Conservation (phyloP, 1,139 yeast genomes). For the Blastobotrys niveus region DNA sequence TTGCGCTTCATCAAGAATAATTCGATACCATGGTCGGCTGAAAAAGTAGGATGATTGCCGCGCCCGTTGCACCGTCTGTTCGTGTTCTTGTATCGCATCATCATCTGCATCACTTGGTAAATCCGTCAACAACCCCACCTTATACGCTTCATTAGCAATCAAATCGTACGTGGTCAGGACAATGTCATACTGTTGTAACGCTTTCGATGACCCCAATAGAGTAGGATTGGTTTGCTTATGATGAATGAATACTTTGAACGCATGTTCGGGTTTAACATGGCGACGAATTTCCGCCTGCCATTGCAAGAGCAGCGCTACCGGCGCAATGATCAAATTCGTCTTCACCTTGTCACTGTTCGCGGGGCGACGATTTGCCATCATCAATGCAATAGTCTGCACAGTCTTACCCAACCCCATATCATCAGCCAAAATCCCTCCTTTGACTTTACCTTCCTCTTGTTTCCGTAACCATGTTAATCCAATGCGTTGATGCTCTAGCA, state of each 20-base stretch:
- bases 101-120: slow-evolving; percentile 26
- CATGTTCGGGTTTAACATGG: slow-evolving; percentile 47
- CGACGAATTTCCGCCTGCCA: slow-evolving; percentile 75
- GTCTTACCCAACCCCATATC: slow-evolving; percentile 96
- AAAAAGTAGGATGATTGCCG: slow-evolving; percentile 55
- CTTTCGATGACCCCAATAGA: slow-evolving; percentile 39
- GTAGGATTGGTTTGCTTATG: slow-evolving; percentile 47
- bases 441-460: slow-evolving; percentile 48
- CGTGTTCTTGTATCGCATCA: slow-evolving; percentile 10
- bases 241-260: slow-evolving; percentile 49
- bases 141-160: slow-evolving; percentile 41
- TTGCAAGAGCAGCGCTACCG: slow-evolving; percentile 75
- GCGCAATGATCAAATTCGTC: slow-evolving; percentile 75
- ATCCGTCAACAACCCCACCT: neutral
- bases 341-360: slow-evolving; percentile 27
- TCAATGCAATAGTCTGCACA: slow-evolving; percentile 56
- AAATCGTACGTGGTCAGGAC: slow-evolving; percentile 77
- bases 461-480: slow-evolving; percentile 79
- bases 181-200: slow-evolving; percentile 57
- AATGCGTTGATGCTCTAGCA: slow-evolving; percentile 77
- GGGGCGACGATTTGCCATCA: neutral
- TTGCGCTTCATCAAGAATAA: slow-evolving; percentile 90
- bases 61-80: slow-evolving; percentile 12
- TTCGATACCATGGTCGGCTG: slow-evolving; percentile 52
- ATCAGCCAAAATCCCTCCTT: slow-evolving; percentile 85